Conservation (phyloP, 164 flowering plant genomes). For the Berberis vulgaris region DNA sequence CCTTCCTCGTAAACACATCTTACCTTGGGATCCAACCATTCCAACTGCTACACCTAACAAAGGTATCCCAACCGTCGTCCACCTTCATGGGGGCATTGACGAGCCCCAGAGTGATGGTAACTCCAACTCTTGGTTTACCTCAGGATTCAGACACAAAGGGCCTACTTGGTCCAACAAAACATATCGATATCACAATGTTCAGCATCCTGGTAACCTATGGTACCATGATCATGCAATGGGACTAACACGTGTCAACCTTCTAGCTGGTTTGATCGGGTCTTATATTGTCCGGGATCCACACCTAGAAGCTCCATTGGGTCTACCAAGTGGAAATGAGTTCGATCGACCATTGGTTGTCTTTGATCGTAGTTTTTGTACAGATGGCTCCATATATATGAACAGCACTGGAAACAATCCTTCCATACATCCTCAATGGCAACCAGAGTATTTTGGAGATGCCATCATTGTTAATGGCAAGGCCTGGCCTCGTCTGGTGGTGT, state of each 20-base stretch:
- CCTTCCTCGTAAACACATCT: slow-evolving; percentile 41
- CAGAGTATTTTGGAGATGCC: slow-evolving; percentile 35
- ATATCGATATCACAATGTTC: slow-evolving; percentile 36
- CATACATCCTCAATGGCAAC: slow-evolving; percentile 43
- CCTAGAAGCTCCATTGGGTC: slow-evolving; percentile 22
- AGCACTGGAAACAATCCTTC: slow-evolving; percentile 44
- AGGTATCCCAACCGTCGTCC: slow-evolving; percentile 52
- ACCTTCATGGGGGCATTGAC: slow-evolving; percentile 50
- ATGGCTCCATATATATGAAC: slow-evolving; percentile 53
- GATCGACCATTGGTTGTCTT: slow-evolving; percentile 38
- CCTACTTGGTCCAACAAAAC: slow-evolving; percentile 34
- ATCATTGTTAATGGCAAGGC: slow-evolving; percentile 48
- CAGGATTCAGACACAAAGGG: slow-evolving; percentile 28
- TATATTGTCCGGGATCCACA: slow-evolving; percentile 39
- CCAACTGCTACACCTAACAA: slow-evolving; percentile 32
- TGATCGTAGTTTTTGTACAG: slow-evolving; percentile 34
- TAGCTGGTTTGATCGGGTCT: slow-evolving; percentile 47
- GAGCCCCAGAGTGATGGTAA: slow-evolving; percentile 46
- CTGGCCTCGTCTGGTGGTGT: slow-evolving; percentile 44
- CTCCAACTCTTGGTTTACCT: slow-evolving; percentile 45
- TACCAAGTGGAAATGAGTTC: slow-evolving; percentile 26
- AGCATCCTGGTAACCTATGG: slow-evolving; percentile 51
- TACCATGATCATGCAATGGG: slow-evolving; percentile 69
- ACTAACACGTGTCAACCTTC: slow-evolving; percentile 44
- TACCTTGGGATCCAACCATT: slow-evolving; percentile 56